Conservation (phyloP, 192 early-diverging fungal genomes). For the Mycoemilia scoparia region DNA sequence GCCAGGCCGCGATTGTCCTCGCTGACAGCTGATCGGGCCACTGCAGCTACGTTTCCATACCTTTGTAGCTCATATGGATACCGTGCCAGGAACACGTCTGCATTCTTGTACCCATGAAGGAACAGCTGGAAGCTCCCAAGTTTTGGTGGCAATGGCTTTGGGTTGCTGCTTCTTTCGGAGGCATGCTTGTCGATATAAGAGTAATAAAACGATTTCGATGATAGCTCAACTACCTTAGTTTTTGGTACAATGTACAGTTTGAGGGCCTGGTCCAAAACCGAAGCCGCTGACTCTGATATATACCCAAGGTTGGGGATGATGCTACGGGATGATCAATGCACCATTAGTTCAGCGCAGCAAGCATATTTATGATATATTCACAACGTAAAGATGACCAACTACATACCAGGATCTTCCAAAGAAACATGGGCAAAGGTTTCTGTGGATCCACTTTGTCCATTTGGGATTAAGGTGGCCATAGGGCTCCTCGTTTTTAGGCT, state of each 20-base stretch:
- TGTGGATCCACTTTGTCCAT: conserved; percentile 86
- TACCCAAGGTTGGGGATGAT: conserved; percentile 86
- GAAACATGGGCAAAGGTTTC: conserved; percentile 70
- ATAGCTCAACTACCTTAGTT: conserved; percentile 58
- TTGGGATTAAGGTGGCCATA: conserved; percentile 56
- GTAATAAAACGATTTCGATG: conserved; percentile 65
- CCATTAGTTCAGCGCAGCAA: too few relatives aligned
- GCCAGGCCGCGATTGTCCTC: too few relatives aligned
- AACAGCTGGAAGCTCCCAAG: conserved; percentile 76
- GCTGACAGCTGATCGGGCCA: too few relatives aligned
- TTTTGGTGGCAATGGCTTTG: conserved; percentile 53
- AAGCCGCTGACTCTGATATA: conserved; percentile 74
- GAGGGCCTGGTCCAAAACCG: conserved; percentile 53
- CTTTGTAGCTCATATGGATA: too few relatives aligned
- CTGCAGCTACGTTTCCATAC: too few relatives aligned
- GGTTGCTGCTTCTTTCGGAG: conserved; percentile 18
- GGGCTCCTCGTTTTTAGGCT: conserved; percentile 62
- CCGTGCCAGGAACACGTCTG: conserved; percentile 58
- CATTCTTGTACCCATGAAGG: conserved; percentile 62
- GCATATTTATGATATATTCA: too few relatives aligned
- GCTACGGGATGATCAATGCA: too few relatives aligned
- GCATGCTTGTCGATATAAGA: conserved; percentile 35
- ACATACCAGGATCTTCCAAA: conserved; percentile 72
- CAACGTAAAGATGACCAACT: too few relatives aligned
- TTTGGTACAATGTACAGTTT: conserved; percentile 63